These are phyloP conservation scores for Trifolium subterraneum DNA, from an alignment of 306 rosid genomes.

Conservation along the genomic window DNA sequence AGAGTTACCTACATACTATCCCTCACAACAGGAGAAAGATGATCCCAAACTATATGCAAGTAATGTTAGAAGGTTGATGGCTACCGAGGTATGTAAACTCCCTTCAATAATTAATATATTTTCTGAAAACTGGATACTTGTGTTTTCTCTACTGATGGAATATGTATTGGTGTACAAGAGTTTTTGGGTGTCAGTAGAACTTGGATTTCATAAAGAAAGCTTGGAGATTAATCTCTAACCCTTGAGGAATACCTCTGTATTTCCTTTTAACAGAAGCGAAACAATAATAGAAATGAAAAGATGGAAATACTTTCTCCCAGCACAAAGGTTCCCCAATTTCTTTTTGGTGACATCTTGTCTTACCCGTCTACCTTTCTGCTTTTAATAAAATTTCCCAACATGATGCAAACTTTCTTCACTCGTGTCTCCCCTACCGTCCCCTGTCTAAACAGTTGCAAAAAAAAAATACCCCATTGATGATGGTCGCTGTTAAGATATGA, in stretches of 20 bases:
- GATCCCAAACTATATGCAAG: constrained; percentile 74
- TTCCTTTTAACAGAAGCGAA: not conserved
- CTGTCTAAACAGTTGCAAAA: not conserved
- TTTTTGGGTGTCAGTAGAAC: not conserved
- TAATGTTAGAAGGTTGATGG: constrained; percentile 81
- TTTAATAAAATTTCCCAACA: not conserved
- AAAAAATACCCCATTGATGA: not conserved
- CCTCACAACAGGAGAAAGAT: constrained; percentile 78
- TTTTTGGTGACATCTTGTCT: not conserved
- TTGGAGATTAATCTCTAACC: not conserved
- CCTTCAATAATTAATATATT: constrained; percentile 1
- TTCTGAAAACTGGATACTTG: constrained; percentile 18
- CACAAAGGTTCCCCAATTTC: not conserved
- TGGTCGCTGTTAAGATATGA: too few relatives aligned
- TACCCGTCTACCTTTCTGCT: not conserved
- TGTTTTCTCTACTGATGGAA: constrained; percentile 24
- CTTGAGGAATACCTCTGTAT: constrained; percentile 2
- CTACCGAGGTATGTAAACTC: constrained; percentile 70
- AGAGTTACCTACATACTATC: constrained; percentile 71
- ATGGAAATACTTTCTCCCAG: not conserved
- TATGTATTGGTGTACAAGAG: constrained; percentile 1
- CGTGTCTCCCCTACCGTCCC: not conserved
- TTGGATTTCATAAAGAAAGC: constrained; percentile 19
- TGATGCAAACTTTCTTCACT: not conserved
- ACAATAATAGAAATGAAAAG: not conserved